Base-by-base conservation (phyloP, 345 rosid genomes). In the Barbarea vulgaris region DNA sequence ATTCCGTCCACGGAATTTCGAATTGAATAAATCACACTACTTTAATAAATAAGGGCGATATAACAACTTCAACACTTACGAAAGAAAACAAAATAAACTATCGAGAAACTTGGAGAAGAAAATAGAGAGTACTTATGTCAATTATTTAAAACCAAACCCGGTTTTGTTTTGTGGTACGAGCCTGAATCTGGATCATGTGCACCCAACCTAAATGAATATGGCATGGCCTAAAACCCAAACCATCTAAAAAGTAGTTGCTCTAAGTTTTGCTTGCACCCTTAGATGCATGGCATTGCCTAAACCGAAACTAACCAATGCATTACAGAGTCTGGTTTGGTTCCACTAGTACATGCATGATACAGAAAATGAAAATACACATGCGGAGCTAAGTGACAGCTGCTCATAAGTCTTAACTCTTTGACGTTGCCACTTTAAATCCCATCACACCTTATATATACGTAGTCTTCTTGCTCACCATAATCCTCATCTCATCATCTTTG, bases 391-490 rank as follows among this genome's bases (percentile, higher is more conserved):
- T 59, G 27, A 69, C 70, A 69, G 75, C 65, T 76, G 53, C 75
- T 55, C 71, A 25, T 14, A 51, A 51, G 48, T 47, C n/a, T 69
- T 77, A 55, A 77, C 72, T 63, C 60, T 55, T 77, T 64, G 80
- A 77, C 64, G 71, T 77, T 70, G 52, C 59, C 71, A 77, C 36
- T 70, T 9, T 62, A 33, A 77, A 54, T 34, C 64, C 41, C 71
- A 34, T 64, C 60, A 55, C 48, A 22, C 28, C 76, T 70, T 77
- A 77, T 77, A n/a, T 70, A 77, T 77, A 77, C 80, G 53, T 63
- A 63, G 66, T 77, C 52, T 54, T 63, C 75, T 77, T 77, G 65
- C 39, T 77, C 71, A 63, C 70, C 75, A 77, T 77, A 63, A 62
- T 70, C 70, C 34, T 70, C 71, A 77, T 70, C 80, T 69, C 66